phyloP scores from a whole-genome alignment of 2,329 filamentous ascomycete species.

The Paraphaeosphaeria sporulosa region DNA sequence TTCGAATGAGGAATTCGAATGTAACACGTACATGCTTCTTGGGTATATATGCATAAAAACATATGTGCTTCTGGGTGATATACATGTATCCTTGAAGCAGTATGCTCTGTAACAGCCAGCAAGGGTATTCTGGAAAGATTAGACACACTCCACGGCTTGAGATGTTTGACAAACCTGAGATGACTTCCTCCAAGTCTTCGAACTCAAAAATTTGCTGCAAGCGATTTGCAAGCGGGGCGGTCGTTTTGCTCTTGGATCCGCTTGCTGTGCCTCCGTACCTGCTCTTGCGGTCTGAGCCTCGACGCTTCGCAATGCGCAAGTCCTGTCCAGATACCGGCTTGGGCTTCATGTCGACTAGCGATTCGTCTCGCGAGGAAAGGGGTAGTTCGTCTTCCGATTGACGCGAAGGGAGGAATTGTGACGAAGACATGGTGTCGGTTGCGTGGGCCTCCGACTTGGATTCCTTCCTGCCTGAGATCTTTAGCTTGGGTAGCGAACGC shows the following conservation, averaged over 20 bases:
- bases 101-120: slow-evolving; percentile 90
- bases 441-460: slow-evolving; percentile 29
- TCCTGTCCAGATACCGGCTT: slow-evolving; percentile 33
- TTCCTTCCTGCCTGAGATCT: slow-evolving; percentile 44
- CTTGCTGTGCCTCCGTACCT: slow-evolving; percentile 34
- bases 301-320: slow-evolving; percentile 31
- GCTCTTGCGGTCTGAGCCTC: slow-evolving; percentile 32
- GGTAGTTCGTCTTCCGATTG: slow-evolving; percentile 28
- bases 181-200: slow-evolving; percentile 80
- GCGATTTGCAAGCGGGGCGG: slow-evolving; percentile 71
- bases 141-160: slow-evolving; percentile 10
- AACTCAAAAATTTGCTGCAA: slow-evolving; percentile 75
- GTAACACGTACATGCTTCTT: slow-evolving; percentile 79
- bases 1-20: background rate
- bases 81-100: slow-evolving; percentile 95
- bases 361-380: slow-evolving; percentile 20
- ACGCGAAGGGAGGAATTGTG: slow-evolving; percentile 47
- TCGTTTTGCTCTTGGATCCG: slow-evolving; percentile 34
- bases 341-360: slow-evolving; percentile 25
- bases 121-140: slow-evolving; percentile 76
- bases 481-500: slow-evolving; percentile 69
- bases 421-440: slow-evolving; percentile 61
- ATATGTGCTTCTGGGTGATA: slow-evolving; percentile 90
- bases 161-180: slow-evolving; percentile 67
- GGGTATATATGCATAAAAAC: slow-evolving; percentile 96